These are phyloP conservation scores for Claviceps sorghi DNA, from an alignment of 2,329 filamentous ascomycete genomes.

Conservation along the genomic window DNA sequence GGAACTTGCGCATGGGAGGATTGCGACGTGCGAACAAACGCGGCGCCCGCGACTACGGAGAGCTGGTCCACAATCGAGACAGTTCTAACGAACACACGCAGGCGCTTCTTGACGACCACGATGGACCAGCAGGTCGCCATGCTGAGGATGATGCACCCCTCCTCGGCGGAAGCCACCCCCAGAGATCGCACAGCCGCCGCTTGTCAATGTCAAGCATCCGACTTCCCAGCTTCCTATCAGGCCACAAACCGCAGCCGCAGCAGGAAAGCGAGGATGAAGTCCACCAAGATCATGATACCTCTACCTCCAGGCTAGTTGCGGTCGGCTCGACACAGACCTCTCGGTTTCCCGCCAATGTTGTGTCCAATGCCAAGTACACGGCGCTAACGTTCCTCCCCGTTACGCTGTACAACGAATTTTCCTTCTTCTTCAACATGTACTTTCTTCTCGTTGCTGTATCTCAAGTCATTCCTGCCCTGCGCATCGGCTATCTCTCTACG, in stretches of 20 bases:
- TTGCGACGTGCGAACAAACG: constrained; percentile 42
- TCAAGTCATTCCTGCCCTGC: constrained; percentile 74
- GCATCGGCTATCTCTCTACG: constrained; percentile 88
- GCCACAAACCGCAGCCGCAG: constrained; percentile 7
- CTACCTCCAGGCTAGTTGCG: constrained; percentile 57
- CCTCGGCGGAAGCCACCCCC: constrained; percentile 29
- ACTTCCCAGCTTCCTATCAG: constrained; percentile 53
- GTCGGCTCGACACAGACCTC: constrained; percentile 61
- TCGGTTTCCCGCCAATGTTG: constrained; percentile 74
- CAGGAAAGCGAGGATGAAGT: constrained; percentile 22
- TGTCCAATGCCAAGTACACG: constrained; percentile 97
- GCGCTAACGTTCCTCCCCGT: constrained; percentile 85
- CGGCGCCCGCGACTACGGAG: constrained; percentile 40
- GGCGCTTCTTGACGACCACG: constrained; percentile 50
- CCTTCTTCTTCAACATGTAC: constrained; percentile 99
- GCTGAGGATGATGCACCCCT: constrained; percentile 62
- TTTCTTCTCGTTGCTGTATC: constrained; percentile 91
- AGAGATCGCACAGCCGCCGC: constrained; percentile 13
- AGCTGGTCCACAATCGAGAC: constrained; percentile 41
- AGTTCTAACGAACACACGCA: constrained; percentile 51
- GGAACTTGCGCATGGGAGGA: constrained; percentile 53
- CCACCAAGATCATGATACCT: constrained; percentile 45
- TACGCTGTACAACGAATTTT: constrained; percentile 96
- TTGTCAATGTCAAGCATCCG: constrained; percentile 37
- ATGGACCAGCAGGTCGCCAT: constrained; percentile 42